Evolutionary conservation across 1,284 basidiomycete genomes (phyloP), one percentile per base, ranked within the genome.

Genomic region (Naganishia liquefaciens): DNA sequence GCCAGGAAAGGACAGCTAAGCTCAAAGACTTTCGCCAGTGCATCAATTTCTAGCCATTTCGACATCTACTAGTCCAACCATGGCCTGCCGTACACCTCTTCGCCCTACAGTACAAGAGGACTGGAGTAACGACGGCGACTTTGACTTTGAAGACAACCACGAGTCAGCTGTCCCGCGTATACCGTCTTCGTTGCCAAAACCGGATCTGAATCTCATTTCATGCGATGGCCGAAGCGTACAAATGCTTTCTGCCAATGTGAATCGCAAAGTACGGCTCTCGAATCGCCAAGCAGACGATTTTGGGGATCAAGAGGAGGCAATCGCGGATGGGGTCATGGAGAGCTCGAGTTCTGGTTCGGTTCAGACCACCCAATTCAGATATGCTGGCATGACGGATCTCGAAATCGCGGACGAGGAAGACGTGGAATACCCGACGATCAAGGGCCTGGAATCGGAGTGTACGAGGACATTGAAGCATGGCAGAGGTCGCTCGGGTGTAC

Each of bases 71-170:
- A 44, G 13, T 37, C 25, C 44, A 23, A 33, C 33, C 21, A 60
- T 60, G 57, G 33, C 37, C 23, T 33, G 10, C 46, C 57, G n/a
- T 21, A 21, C 46, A n/a, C 46, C 46, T 25, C 33, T 47, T 9
- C 46, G 40, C 11, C 44, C 9, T 5, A 23, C 46, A 13, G 46
- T 4, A 3, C 27, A n/a, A 37, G 57, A 60, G 39, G 57, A 60
- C 46, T 60, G 57, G 57, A 50, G 37, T 23, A 60, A 65, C 43
- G 64, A 65, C 39, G 64, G 50, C 11, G 64, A 65, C 39, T 61
- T 65, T 47, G 44, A 43, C 11, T 54, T 65, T 11, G 21, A 51
- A 21, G 4, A 7, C 13, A 7, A 37, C 9, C 21, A 53, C n/a
- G 33, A 47, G 39, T 21, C 47, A 25, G 37, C 50, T 0, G 30